Percentiles rank a stretch among this genome's conserved stretches.
These are phyloP conservation scores for Cyclotella choctawhatcheeana DNA, from an alignment of 108 stramenopile species.

Conservation along the genomic window DNA sequence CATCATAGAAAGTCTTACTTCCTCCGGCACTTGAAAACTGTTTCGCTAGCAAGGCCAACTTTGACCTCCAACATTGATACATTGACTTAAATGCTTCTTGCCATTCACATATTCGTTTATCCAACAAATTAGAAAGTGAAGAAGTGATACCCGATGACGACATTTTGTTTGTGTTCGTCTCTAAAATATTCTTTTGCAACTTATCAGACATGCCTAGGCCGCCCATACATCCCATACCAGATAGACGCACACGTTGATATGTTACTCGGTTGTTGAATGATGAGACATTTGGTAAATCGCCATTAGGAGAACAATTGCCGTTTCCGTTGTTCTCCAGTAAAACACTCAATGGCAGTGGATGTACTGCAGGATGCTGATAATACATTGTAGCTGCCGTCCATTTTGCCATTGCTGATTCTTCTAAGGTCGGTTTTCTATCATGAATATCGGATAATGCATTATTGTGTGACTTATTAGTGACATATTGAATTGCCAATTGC, in stretches of 20 bases:
- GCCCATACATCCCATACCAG: slow-evolving; percentile 38
- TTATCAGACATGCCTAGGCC: slow-evolving; percentile 31
- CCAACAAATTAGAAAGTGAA: slow-evolving; percentile 24
- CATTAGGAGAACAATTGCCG: neutral
- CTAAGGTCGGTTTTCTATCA: slow-evolving; percentile 14
- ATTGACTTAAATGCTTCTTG: slow-evolving; percentile 53
- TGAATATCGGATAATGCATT: neutral
- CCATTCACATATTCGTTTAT: slow-evolving; percentile 52
- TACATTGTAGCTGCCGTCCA: slow-evolving; percentile 51
- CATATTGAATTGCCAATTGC: slow-evolving; percentile 28
- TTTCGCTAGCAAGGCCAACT: slow-evolving; percentile 16
- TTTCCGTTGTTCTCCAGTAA: neutral
- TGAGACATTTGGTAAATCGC: slow-evolving; percentile 1
- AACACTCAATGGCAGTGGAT: slow-evolving; percentile 39
- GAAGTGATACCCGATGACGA: neutral
- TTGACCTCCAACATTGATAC: slow-evolving; percentile 48
- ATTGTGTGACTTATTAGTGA: slow-evolving; percentile 2
- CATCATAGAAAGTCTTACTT: slow-evolving; percentile 7
- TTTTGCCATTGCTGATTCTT: slow-evolving; percentile 27
- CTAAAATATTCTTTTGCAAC: neutral
- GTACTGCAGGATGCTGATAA: slow-evolving; percentile 53
- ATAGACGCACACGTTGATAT: slow-evolving; percentile 35
- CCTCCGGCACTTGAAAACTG: neutral
- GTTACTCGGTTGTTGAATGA: slow-evolving; percentile 27
- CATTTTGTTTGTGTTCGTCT: neutral